Conservation (phyloP, 225 moss, liverwort and hornwort species). For the Bryum argenteum region DNA sequence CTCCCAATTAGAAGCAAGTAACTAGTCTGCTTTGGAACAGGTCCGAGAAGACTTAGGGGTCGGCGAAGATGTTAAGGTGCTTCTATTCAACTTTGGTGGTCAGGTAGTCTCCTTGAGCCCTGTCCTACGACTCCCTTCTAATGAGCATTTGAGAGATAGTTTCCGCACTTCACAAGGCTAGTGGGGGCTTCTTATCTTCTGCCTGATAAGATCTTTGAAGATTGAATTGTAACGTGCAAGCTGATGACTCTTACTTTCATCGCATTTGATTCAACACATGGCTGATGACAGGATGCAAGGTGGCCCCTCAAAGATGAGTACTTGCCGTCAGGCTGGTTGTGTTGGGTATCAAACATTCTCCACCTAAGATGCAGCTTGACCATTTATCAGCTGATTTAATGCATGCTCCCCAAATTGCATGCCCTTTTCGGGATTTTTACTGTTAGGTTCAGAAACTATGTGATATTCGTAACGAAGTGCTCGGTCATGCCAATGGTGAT, state of each 20-base stretch:
- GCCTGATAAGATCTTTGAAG: slow-evolving; percentile 17
- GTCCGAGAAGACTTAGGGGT: slow-evolving; percentile 75
- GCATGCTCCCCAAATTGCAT: slow-evolving; percentile 4
- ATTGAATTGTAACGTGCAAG: slow-evolving; percentile 2
- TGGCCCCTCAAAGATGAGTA: slow-evolving; percentile 82
- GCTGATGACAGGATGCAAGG: slow-evolving; percentile 63
- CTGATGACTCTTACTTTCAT: slow-evolving; percentile 17
- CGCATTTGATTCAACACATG: slow-evolving; percentile 15
- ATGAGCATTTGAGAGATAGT: slow-evolving; percentile 17
- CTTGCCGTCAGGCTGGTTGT: slow-evolving; percentile 80
- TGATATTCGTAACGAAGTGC: slow-evolving; percentile 21
- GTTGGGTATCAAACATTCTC: slow-evolving; percentile 64
- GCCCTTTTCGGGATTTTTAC: slow-evolving; percentile 8
- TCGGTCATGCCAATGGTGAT: slow-evolving; percentile 18
- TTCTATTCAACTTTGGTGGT: slow-evolving; percentile 94
- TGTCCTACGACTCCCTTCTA: slow-evolving; percentile 4
- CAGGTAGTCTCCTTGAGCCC: slow-evolving; percentile 55
- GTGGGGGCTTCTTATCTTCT: slow-evolving; percentile 11
- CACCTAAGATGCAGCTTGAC: slow-evolving; percentile 24
- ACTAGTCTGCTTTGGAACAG: slow-evolving; percentile 35
- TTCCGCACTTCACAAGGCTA: not conserved
- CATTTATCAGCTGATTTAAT: slow-evolving; percentile 15
- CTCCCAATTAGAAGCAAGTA: not conserved
- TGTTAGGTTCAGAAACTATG: not conserved
- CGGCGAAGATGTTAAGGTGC: slow-evolving; percentile 57